These are phyloP conservation scores for Ustilago esculenta DNA, from an alignment of 1,284 basidiomycete species.

Conservation along the genomic window DNA sequence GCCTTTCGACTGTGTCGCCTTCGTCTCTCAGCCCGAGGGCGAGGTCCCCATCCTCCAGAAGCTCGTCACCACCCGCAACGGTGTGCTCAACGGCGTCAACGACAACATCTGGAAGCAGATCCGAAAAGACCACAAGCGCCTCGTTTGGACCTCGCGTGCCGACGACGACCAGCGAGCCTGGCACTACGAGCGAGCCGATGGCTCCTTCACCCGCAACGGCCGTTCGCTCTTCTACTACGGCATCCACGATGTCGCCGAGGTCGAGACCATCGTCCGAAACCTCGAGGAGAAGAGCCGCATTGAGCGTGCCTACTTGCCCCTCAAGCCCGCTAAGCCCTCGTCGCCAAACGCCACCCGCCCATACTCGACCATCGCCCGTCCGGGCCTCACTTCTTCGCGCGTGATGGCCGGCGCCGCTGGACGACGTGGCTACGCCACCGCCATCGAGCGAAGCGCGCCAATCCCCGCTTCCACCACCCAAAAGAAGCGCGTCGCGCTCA, in stretches of 20 bases:
- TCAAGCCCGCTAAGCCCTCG: constrained; percentile 79
- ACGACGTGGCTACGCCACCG: constrained; percentile 68
- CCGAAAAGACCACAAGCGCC: constrained; percentile 89
- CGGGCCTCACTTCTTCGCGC: constrained; percentile 70
- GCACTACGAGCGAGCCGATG: constrained; percentile 99
- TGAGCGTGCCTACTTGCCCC: constrained; percentile 86
- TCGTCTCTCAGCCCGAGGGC: constrained; percentile 89
- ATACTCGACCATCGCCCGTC: constrained; percentile 64
- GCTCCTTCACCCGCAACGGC: constrained; percentile 93
- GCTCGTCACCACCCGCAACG: constrained; percentile 85
- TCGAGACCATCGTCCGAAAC: constrained; percentile 77
- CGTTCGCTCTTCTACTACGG: constrained; percentile 97
- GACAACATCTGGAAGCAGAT: constrained; percentile 98
- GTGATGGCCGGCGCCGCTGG: constrained; percentile 25
- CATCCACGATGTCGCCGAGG: constrained; percentile 87
- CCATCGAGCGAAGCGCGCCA: constrained; percentile 68
- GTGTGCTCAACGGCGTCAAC: constrained; percentile 90
- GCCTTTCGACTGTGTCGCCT: constrained; percentile 91
- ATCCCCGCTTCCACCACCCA: constrained; percentile 72
- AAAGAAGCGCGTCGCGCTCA: constrained; percentile 88
- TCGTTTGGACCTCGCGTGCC: constrained; percentile 95
- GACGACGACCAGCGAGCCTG: constrained; percentile 95
- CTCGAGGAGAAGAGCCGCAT: constrained; percentile 88
- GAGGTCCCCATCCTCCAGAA: constrained; percentile 92
- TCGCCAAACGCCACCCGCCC: constrained; percentile 64